These are phyloP conservation scores for Colletotrichum sp. DNA, from an alignment of 2,329 filamentous ascomycete species.

Conservation along the genomic window DNA sequence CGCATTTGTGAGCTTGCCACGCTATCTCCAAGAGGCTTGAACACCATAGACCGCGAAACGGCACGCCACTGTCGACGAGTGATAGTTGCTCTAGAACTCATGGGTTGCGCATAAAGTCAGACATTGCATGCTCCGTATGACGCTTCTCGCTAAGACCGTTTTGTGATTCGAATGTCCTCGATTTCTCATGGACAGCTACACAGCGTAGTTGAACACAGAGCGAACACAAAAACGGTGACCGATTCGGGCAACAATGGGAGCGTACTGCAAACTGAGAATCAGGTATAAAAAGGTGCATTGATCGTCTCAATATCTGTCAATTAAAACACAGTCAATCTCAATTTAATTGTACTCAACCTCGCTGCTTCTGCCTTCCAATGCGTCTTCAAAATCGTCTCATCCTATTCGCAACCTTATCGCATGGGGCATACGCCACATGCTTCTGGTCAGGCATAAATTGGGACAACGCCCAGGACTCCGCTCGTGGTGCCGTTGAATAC, in stretches of 20 bases:
- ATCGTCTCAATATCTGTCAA: neutral
- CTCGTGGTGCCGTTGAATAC: neutral
- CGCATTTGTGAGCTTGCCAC: neutral
- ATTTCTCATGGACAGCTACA: neutral
- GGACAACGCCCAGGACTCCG: neutral
- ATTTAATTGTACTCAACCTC: rapidly evolving
- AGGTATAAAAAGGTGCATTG: neutral
- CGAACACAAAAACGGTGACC: neutral
- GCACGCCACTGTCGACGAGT: neutral
- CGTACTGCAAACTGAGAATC: neutral
- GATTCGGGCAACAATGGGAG: neutral
- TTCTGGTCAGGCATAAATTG: neutral
- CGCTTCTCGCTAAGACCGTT: neutral
- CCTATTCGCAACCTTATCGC: neutral
- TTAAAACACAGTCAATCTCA: neutral
- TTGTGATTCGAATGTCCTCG: neutral
- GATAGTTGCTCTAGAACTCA: neutral
- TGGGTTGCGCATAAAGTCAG: neutral
- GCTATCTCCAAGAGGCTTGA: rapidly evolving
- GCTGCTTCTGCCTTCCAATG: neutral
- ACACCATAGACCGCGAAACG: neutral
- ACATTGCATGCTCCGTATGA: neutral
- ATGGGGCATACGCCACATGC: neutral
- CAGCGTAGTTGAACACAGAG: neutral
- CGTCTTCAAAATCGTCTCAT: neutral